Evolutionary conservation across 805 yeast genomes (phyloP).

Genomic region (Phaffomyces opuntiae): DNA sequence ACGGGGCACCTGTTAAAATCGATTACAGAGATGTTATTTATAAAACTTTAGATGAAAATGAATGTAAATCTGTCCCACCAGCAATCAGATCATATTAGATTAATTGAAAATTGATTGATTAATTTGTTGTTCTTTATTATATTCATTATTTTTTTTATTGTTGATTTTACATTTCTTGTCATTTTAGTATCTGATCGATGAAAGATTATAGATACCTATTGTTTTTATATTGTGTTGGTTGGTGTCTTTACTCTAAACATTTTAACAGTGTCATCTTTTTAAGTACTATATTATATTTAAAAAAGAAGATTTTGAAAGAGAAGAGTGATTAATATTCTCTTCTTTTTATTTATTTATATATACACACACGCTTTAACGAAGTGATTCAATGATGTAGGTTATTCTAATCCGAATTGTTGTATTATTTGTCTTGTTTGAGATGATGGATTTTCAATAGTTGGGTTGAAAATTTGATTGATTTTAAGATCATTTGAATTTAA

Average conservation of each 20-base stretch:
- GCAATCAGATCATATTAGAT: conserved; percentile 85
- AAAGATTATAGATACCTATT: too few species aligned
- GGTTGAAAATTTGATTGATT: conserved; percentile 11
- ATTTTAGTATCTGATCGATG: too few species aligned
- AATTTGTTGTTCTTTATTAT: not conserved
- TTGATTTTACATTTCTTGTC: too few species aligned
- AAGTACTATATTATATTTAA: too few species aligned
- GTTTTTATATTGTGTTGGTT: too few species aligned
- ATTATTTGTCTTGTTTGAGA: conserved; percentile 9
- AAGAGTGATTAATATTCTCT: not conserved
- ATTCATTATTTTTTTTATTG: not conserved
- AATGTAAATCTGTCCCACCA: conserved; percentile 95
- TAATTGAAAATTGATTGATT: not conserved
- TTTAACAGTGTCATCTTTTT: not conserved
- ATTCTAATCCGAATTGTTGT: conserved; percentile 1
- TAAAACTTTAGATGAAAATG: conserved; percentile 81
- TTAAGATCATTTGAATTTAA: conserved; percentile 1
- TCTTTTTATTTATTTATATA: not conserved
- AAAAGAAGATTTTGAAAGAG: not conserved
- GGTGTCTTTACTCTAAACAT: too few species aligned
- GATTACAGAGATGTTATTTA: conserved; percentile 81
- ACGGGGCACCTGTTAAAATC: conserved; percentile 66
- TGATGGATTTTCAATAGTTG: conserved; percentile 9
- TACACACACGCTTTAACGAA: not conserved
- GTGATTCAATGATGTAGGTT: not conserved